A percentile compares a stretch with the other conserved stretches of the same genome.
phyloP scores from a whole-genome alignment of 345 rosid species.

The Hibiscus mutabilis region DNA sequence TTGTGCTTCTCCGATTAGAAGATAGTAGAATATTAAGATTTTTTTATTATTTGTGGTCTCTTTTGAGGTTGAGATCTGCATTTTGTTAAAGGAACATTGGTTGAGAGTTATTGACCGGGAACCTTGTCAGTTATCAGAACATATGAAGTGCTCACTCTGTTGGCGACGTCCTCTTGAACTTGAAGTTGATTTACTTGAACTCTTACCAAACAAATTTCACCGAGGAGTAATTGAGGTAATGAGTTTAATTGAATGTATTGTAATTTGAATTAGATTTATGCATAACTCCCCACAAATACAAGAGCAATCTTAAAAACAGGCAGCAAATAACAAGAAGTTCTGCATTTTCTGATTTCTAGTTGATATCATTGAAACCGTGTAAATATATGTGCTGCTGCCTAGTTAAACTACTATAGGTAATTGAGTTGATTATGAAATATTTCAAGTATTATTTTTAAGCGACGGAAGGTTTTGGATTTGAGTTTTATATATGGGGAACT shows the following conservation, averaged over 20 bases:
- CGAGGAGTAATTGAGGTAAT: neutral
- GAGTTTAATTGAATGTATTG: too few relatives aligned
- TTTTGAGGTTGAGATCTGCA: conserved; percentile 9
- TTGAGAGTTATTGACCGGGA: conserved; percentile 11
- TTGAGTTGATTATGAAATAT: neutral
- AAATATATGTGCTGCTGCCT: neutral
- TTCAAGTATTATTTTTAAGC: neutral
- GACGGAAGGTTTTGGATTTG: neutral
- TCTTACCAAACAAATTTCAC: conserved; percentile 6
- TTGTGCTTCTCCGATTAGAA: neutral
- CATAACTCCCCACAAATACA: too few relatives aligned
- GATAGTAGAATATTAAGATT: neutral
- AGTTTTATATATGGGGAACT: neutral
- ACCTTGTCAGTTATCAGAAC: conserved; percentile 11
- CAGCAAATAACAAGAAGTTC: too few relatives aligned
- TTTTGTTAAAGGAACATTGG: conserved; percentile 13
- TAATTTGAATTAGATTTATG: too few relatives aligned
- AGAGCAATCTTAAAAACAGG: too few relatives aligned
- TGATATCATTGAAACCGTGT: neutral
- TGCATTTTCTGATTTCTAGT: neutral
- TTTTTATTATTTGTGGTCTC: neutral
- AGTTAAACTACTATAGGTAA: neutral
- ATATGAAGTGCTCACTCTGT: conserved; percentile 28
- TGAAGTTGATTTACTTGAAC: conserved; percentile 22
- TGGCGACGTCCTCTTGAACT: conserved; percentile 14